These are phyloP conservation scores for Stachybotrys elegans DNA, from an alignment of 2,329 filamentous ascomycete genomes.

Conservation along the genomic window DNA sequence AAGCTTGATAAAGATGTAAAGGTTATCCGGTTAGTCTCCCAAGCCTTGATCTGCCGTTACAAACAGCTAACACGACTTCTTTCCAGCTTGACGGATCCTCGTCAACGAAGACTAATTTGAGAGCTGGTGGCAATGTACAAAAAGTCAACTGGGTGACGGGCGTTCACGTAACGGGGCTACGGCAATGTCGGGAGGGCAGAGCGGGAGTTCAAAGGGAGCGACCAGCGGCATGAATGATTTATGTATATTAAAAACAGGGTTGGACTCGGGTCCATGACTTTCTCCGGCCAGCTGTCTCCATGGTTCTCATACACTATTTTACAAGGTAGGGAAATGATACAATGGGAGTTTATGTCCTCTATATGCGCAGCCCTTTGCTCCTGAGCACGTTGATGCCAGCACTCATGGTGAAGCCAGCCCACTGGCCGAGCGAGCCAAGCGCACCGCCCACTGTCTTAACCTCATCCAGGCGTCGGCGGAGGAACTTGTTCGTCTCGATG, in stretches of 20 bases:
- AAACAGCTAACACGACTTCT: constrained; percentile 16
- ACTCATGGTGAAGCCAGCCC: constrained; percentile 74
- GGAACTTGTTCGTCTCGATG: constrained; percentile 71
- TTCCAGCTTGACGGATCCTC: constrained; percentile 52
- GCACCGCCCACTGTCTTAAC: constrained; percentile 56
- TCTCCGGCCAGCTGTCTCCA: too few species aligned
- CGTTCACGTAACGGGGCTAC: too few species aligned
- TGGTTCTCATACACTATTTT: too few species aligned
- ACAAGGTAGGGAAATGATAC: too few species aligned
- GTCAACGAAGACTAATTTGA: constrained; percentile 43
- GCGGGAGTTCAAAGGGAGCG: too few species aligned
- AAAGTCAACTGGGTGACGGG: too few species aligned
- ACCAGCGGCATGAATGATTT: too few species aligned
- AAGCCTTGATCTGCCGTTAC: neutral
- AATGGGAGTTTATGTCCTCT: too few species aligned
- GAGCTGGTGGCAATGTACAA: too few species aligned
- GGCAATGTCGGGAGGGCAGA: too few species aligned
- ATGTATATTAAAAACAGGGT: too few species aligned
- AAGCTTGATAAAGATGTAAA: constrained; percentile 65
- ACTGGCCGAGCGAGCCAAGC: constrained; percentile 63
- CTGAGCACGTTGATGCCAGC: constrained; percentile 76
- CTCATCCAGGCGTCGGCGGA: constrained; percentile 71
- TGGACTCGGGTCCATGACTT: too few species aligned
- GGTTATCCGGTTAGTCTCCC: constrained; percentile 59
- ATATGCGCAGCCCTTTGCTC: constrained; percentile 83